Base-by-base conservation (phyloP, 805 yeast genomes). In the Starmerella etchellsii region DNA sequence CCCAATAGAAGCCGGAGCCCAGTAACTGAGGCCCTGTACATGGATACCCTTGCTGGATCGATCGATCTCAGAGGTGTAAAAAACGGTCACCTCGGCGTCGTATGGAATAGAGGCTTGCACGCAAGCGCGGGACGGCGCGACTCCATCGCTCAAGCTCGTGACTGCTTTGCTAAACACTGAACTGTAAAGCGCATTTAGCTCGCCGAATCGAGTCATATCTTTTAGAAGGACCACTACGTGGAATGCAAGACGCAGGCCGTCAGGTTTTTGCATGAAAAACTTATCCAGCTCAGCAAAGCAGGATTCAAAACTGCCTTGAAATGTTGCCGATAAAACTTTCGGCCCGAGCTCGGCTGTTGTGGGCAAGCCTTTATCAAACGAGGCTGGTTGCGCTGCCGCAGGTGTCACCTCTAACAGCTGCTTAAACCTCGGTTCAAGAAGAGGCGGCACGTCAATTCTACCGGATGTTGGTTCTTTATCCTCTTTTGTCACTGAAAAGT, bases 1-100 rank as follows among this genome's bases (percentile, higher is more conserved):
- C 0, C 98, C 98, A 34, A 91, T 91, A 51, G 91, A 91, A 28
- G 94, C 88, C 0, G 98, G 98, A 0, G 96, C 97, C 98, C 98
- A 91, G 57, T 81, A 87, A 31, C 96, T 85, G 44, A 87, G 68
- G 1, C 96, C 85, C 52, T 91, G 88, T 8, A 91, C 84, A 54
- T 91, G 97, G 14, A 88, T 63, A 0, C 97, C 95, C 24, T 40
- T 39, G 4, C 42, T 37, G 3, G 42, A 42, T 9, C 36, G 37
- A 34, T 50, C 55, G 4, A 8, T 27, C 10, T 30, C 32, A 2
- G 29, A 31, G 14, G 40, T 34, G 0, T 70, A 69, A 13, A 70
- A 63, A 14, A 79, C 75, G 0, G 95, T 81, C 9, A 87, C 55
- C 51, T 74, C 80, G 6, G 78, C 54, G 6, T 59, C 56, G 1